phyloP scores from a whole-genome alignment of 305 asterid species.

The Ilex paraguariensis region DNA sequence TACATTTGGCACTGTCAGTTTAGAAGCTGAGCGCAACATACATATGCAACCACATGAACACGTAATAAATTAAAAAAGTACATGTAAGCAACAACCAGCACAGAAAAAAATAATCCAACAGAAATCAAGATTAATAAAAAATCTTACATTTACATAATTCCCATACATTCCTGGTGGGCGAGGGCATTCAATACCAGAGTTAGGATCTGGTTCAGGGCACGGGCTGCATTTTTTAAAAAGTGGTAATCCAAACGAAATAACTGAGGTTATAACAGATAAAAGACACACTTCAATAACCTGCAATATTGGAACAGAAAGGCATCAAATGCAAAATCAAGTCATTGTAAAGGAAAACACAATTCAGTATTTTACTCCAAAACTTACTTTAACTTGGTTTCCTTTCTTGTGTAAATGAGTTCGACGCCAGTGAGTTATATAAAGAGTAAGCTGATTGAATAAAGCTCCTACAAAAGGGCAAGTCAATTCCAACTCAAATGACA shows the following conservation, averaged over 20 bases:
- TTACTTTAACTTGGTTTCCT: slow-evolving; percentile 85
- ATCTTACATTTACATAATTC: slow-evolving; percentile 86
- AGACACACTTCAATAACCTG: slow-evolving; percentile 92
- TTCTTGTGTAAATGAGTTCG: slow-evolving; percentile 86
- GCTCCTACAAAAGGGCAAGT: slow-evolving; percentile 56
- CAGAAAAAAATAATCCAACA: neutral
- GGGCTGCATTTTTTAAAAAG: slow-evolving; percentile 85
- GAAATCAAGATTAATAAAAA: slow-evolving; percentile 5
- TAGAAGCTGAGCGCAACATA: too few species aligned
- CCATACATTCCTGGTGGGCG: slow-evolving; percentile 96
- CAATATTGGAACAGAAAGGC: slow-evolving; percentile 19
- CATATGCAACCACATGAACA: too few species aligned
- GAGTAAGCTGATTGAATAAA: slow-evolving; percentile 90
- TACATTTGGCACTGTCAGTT: too few species aligned
- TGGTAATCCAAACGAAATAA: slow-evolving; percentile 89
- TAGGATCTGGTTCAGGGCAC: slow-evolving; percentile 78
- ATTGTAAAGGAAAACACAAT: neutral
- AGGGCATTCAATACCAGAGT: slow-evolving; percentile 91
- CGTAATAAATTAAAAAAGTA: neutral
- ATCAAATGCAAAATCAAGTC: neutral
- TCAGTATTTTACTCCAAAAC: slow-evolving; percentile 19
- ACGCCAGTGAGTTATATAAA: slow-evolving; percentile 79
- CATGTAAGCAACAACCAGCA: neutral
- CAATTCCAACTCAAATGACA: slow-evolving; percentile 13
- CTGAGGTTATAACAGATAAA: slow-evolving; percentile 78